Percentiles rank a stretch among this genome's conserved stretches.
Conservation (phyloP, 2,329 filamentous ascomycete genomes). For the Penicillium sp. region DNA sequence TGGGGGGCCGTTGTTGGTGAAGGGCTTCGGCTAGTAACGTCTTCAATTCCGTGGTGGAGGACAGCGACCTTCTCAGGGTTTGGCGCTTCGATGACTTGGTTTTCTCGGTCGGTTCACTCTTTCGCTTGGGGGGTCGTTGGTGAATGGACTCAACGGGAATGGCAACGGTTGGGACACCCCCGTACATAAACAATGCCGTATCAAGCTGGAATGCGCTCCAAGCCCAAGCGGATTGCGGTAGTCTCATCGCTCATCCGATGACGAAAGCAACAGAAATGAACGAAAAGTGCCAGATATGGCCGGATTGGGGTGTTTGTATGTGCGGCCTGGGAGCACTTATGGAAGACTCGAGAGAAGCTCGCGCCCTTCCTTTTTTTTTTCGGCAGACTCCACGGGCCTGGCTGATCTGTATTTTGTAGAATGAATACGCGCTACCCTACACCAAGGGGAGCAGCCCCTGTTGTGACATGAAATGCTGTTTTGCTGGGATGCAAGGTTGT, state of each 20-base stretch:
- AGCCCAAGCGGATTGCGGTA: conserved; percentile 16
- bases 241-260: conserved; percentile 15
- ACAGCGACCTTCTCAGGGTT: conserved; percentile 11
- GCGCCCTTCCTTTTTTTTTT: neutral
- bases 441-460: neutral
- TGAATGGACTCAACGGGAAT: conserved; percentile 17
- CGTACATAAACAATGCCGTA: conserved; percentile 26
- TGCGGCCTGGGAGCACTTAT: neutral
- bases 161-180: conserved; percentile 16
- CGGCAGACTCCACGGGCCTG: neutral
- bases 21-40: conserved; percentile 14
- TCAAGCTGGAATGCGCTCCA: conserved; percentile 26
- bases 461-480: conserved; percentile 1
- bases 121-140: conserved; percentile 3
- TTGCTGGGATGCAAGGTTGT: conserved; percentile 2
- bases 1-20: conserved; percentile 4
- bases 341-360: neutral
- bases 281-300: neutral
- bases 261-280: conserved; percentile 4
- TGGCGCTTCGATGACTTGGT: conserved; percentile 9
- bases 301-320: neutral
- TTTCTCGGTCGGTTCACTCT: conserved; percentile 4
- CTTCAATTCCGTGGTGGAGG: conserved; percentile 1
- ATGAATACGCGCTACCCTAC: neutral
- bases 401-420: neutral